phyloP scores from a whole-genome alignment of 2,329 filamentous ascomycete species.

The Acephala macrosclerotiorum region DNA sequence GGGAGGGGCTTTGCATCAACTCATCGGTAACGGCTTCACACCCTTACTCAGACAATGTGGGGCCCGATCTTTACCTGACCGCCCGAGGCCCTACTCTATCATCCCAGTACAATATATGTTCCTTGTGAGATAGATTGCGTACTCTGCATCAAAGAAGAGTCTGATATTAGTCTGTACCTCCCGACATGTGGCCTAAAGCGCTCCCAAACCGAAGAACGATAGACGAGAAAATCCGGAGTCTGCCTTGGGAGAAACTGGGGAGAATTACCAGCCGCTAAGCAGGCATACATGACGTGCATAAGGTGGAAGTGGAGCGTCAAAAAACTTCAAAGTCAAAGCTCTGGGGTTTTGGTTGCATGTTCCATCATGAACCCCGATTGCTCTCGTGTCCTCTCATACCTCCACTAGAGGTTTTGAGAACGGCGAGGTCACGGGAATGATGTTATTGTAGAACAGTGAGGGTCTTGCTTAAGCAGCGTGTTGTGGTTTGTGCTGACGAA shows the following conservation, averaged over 20 bases:
- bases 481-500: neutral
- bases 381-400: no score
- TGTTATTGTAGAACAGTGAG: neutral
- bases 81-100: neutral
- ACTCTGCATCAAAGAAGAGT: neutral
- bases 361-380: neutral
- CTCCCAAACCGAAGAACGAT: neutral
- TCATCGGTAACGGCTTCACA: no score
- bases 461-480: neutral
- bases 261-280: neutral
- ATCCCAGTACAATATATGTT: neutral
- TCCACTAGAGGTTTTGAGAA: no score
- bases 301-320: no score
- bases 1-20: no score
- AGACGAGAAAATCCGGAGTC: neutral
- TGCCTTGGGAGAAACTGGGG: neutral
- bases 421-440: neutral
- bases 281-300: constrained; percentile 2
- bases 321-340: neutral
- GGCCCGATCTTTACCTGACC: neutral
- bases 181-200: neutral
- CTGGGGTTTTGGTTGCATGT: neutral
- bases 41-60: neutral
- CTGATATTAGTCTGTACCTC: neutral
- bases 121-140: constrained; percentile 8